Evolutionary conservation across 805 yeast species (phyloP), one percentile per base, ranked within the genome.

Genomic region (Yarrowia hollandica): DNA sequence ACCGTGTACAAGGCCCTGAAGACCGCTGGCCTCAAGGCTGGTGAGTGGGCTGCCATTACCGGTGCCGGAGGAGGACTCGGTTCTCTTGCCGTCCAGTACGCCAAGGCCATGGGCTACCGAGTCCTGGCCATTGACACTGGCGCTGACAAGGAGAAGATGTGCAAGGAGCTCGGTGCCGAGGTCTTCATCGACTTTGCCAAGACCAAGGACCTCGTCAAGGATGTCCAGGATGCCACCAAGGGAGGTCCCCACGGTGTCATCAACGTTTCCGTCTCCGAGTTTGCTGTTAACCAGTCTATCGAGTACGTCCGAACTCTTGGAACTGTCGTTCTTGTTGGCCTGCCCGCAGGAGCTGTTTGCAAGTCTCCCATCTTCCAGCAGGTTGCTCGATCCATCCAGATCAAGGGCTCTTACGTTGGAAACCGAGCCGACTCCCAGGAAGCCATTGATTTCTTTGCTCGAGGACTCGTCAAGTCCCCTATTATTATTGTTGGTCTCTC

Each of bases 1-100:
- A 88, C 96, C 35, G 95, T 87, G 61, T 88, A 88, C 84, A 88
- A 88, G 79, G 96, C 95, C 41, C 77, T 88, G 71, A 88, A 88
- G 79, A 85, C 88, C 39, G 88, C 95, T 59, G 81, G 81, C 60
- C 77, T 85, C 68, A 72, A 66, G 62, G 82, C 90, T 61, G 90
- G 90, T 65, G 80, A 86, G 67, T 85, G 88, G 88, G 85, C 86
- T 61, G 86, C 87, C 65, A 75, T 85, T 66, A 81, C 87, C 60
- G 91, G 91, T 73, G 90, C 90, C 60, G 89, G 85, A 68, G 89
- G 90, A 71, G 90, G 90, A 63, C 81, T 85, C 67, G 91, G 91
- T 60, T 78, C 89, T 60, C 75, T 85, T 64, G 89, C 88, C 59
- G 74, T 83, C 66, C 90, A 85, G 75, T 85, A 82, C 75, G 90